Base-by-base conservation (phyloP, 2,329 filamentous ascomycete species). In the Colletotrichum sidae region DNA sequence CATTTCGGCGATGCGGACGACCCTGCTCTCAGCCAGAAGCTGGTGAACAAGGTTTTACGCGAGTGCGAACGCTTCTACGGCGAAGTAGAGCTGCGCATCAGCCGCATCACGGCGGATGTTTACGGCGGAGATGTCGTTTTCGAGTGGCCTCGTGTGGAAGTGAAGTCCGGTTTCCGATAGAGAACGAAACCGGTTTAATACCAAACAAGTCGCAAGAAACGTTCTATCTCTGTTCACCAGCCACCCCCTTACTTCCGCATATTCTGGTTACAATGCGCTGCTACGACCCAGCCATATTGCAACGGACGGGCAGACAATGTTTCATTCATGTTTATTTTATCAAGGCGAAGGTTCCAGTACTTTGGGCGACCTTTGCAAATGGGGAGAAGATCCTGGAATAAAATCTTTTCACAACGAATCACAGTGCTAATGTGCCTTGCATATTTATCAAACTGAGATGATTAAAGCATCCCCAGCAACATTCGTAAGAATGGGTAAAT, bases 1-100 rank as follows among this genome's bases (percentile, higher is more conserved):
- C 95, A 98, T 78, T 98, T 98, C 83, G 93, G 93, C 47, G 93
- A 97, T 70, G 92, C 90, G 6, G 93, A 96, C 70, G 92, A 94
- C 68, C 88, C 89, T 60, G 86, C 81, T 25, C 81, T 91, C 58
- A 91, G 88, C 71, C 81, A 82, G 54, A 81, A 81, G 41, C 79
- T 91, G 45, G 88, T 90, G 33, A 77, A 77, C 55, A 84, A 85
- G 74, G 86, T 90, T 42, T 76, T 87, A 52, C 79, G 79, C 65
- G 86, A 89, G 73, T 90, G 88, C 73, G 88, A 90, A 76, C 79
- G 75, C 65, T 90, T 87, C 71, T 90, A 90, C 72, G 81, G 82
- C 59, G 83, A 86, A 33, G 86, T 90, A 53, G 88, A 90, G 75
- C 79, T 83, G 71, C 81, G 88, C 55, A 87, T 91, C 70, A 83